A percentile compares a stretch with the other conserved stretches of the same genome.
phyloP scores from a whole-genome alignment of 495 filamentous ascomycete genomes.

The Penicillium lividum region DNA sequence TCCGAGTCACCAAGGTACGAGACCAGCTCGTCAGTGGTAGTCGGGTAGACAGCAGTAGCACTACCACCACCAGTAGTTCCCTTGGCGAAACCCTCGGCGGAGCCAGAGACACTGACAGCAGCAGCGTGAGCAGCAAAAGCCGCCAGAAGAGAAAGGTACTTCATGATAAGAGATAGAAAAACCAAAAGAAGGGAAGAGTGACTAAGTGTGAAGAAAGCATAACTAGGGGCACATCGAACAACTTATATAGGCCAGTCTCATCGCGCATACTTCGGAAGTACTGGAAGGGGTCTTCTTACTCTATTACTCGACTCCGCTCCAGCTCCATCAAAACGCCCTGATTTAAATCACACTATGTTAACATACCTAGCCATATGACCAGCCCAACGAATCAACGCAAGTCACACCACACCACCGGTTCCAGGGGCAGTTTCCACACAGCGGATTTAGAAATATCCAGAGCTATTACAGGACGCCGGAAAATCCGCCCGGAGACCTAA shows the following conservation, averaged over 20 bases:
- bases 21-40: conserved; percentile 42
- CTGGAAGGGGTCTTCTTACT: neutral
- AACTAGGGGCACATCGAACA: neutral
- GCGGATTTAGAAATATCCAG: too few relatives aligned
- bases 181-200: conserved; percentile 2
- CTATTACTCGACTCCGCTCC: neutral
- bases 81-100: conserved; percentile 45
- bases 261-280: conserved; percentile 1
- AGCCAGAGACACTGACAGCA: conserved; percentile 36
- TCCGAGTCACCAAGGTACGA: conserved; percentile 41
- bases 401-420: neutral
- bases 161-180: conserved; percentile 19
- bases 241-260: conserved; percentile 1
- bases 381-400: neutral
- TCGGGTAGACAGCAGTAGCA: conserved; percentile 41
- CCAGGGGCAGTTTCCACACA: too few relatives aligned
- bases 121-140: conserved; percentile 29
- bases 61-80: conserved; percentile 43
- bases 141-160: conserved; percentile 20
- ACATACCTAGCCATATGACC: neutral
- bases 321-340: neutral
- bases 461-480: too few relatives aligned
- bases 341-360: neutral
- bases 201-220: neutral
- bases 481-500: neutral